phyloP scores from a whole-genome alignment of 2,329 filamentous ascomycete genomes.

The Aphanoascus verrucosus region DNA sequence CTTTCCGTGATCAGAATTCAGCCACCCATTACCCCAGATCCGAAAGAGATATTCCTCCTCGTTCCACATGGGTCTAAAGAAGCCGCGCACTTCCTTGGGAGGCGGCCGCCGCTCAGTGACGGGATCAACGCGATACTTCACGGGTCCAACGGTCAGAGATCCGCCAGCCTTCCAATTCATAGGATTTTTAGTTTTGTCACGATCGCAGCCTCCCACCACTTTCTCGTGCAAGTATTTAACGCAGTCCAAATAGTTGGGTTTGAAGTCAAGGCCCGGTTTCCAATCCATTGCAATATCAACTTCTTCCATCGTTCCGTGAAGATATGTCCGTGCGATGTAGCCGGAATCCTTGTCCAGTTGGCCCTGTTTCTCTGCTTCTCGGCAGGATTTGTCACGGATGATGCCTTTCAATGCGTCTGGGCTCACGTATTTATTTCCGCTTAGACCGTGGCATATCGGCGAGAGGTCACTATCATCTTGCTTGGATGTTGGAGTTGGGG shows the following conservation, averaged over 20 bases:
- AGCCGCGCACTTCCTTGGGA: neutral
- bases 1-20: neutral
- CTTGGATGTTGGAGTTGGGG: neutral
- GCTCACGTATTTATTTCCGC: slow-evolving; percentile 3
- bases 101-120: neutral
- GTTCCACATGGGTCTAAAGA: neutral
- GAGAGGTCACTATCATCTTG: neutral
- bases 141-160: slow-evolving; percentile 9
- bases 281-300: slow-evolving; percentile 7
- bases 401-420: neutral
- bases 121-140: slow-evolving; percentile 12
- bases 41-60: neutral
- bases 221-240: neutral
- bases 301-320: slow-evolving; percentile 7
- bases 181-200: slow-evolving; percentile 16
- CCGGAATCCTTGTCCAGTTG: neutral
- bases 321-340: slow-evolving; percentile 1
- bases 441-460: slow-evolving; percentile 6
- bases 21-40: slow-evolving; percentile 3
- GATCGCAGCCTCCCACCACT: slow-evolving; percentile 17
- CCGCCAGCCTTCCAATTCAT: slow-evolving; percentile 19
- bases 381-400: slow-evolving; percentile 7
- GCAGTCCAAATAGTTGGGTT: slow-evolving; percentile 4
- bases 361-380: slow-evolving; percentile 6
- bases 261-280: slow-evolving; percentile 4